Evolutionary conservation across 2,329 filamentous ascomycete genomes (phyloP).

Genomic region (Diplodia mutila): DNA sequence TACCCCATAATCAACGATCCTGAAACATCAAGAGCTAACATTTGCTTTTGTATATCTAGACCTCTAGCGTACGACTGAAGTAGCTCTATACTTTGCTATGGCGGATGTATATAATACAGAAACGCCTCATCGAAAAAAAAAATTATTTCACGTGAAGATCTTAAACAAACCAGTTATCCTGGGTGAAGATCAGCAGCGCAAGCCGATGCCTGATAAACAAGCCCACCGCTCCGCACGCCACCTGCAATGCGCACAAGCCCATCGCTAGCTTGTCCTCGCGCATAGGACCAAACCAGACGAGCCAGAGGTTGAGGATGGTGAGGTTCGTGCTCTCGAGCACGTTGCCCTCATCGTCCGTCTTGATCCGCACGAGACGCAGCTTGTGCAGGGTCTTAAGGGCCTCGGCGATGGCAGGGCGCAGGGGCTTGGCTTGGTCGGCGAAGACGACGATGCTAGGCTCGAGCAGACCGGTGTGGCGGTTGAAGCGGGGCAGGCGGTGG

Average conservation of each 20-base stretch:
- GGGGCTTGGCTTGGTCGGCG: constrained; percentile 58
- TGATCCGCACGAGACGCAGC: constrained; percentile 70
- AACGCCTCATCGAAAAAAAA: not conserved
- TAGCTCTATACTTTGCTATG: not conserved
- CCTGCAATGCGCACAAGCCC: constrained; percentile 81
- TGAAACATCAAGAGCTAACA: not conserved
- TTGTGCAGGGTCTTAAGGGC: constrained; percentile 70
- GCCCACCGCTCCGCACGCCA: constrained; percentile 74
- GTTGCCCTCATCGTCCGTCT: constrained; percentile 66
- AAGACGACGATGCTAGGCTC: constrained; percentile 84
- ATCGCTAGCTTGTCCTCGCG: constrained; percentile 81
- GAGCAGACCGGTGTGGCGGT: constrained; percentile 78
- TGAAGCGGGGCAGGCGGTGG: constrained; percentile 88
- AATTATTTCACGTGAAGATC: not conserved
- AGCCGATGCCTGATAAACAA: constrained; percentile 84
- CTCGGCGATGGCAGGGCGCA: constrained; percentile 64
- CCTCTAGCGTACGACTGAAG: not conserved
- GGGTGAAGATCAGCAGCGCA: constrained; percentile 84
- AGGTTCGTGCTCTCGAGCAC: constrained; percentile 86
- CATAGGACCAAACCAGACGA: constrained; percentile 92
- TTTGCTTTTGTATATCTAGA: not conserved
- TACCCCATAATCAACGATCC: not conserved
- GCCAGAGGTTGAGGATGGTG: constrained; percentile 92
- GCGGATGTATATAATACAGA: not conserved
- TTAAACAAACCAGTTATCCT: constrained; percentile 67